Evolutionary conservation across 345 rosid species (phyloP).

Genomic region (Heritiera fomes): DNA sequence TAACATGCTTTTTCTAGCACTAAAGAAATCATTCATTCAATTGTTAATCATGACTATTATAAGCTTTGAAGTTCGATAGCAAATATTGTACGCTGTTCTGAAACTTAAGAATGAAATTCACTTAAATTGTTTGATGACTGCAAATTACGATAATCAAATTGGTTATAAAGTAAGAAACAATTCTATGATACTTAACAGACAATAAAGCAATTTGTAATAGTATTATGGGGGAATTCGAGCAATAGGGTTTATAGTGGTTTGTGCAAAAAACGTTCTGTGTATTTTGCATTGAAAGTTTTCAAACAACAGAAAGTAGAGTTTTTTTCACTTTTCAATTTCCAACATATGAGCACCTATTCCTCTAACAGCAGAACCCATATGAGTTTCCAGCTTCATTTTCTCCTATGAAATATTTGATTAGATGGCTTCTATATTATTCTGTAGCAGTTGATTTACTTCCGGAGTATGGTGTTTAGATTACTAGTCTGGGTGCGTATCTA

Average conservation of each 20-base stretch:
- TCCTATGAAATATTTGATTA: neutral
- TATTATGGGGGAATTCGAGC: neutral
- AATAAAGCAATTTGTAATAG: neutral
- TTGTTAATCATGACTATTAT: neutral
- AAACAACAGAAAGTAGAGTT: too few relatives aligned
- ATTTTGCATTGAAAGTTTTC: neutral
- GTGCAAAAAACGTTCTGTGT: neutral
- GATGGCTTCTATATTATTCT: neutral
- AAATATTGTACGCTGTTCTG: neutral
- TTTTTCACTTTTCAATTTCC: neutral
- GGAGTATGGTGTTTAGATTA: slow-evolving; percentile 53
- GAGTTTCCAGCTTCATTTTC: neutral
- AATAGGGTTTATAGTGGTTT: neutral
- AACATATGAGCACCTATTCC: neutral
- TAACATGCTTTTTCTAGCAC: neutral
- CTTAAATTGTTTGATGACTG: neutral
- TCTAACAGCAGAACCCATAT: neutral
- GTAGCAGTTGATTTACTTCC: neutral
- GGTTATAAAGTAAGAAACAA: neutral
- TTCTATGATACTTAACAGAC: neutral
- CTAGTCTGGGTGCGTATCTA: slow-evolving; percentile 96
- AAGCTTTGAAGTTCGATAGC: neutral
- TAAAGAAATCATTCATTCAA: neutral
- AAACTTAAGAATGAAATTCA: neutral
- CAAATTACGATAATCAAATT: neutral